Evolutionary conservation across 345 rosid genomes (phyloP).

Genomic region (Durio zibethinus): DNA sequence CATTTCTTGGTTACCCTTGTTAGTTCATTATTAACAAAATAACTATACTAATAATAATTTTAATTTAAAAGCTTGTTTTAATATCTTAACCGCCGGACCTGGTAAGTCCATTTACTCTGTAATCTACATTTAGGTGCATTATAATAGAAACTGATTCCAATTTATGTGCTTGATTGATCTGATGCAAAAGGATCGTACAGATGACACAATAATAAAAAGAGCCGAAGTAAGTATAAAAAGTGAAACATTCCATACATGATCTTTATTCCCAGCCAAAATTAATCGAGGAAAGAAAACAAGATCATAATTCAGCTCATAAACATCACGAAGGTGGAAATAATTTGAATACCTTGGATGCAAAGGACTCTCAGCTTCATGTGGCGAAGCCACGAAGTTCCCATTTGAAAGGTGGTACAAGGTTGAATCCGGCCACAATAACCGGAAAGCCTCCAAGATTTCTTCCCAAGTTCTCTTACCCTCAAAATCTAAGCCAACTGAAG

Average conservation of each 20-base stretch:
- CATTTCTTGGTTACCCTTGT: background rate
- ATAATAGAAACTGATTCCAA: no score
- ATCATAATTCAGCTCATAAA: background rate
- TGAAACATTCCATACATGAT: background rate
- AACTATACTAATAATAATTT: no score
- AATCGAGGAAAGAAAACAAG: background rate
- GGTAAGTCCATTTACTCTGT: no score
- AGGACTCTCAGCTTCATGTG: constrained; percentile 22
- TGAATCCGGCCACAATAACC: constrained; percentile 18
- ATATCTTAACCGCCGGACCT: no score
- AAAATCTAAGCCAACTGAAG: constrained; percentile 12
- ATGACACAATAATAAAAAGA: background rate
- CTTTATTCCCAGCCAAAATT: background rate
- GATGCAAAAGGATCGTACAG: background rate
- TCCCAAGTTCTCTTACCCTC: constrained; percentile 14
- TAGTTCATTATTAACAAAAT: background rate
- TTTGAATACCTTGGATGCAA: constrained; percentile 25
- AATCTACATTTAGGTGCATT: background rate
- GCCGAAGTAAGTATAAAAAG: background rate
- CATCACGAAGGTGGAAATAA: background rate
- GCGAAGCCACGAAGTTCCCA: constrained; percentile 34
- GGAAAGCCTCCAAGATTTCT: constrained; percentile 20
- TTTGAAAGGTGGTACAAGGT: constrained; percentile 18
- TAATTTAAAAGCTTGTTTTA: no score
- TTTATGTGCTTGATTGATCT: no score